phyloP scores from a whole-genome alignment of 768 basidiomycete genomes.

The Xerocomus spinulosus region DNA sequence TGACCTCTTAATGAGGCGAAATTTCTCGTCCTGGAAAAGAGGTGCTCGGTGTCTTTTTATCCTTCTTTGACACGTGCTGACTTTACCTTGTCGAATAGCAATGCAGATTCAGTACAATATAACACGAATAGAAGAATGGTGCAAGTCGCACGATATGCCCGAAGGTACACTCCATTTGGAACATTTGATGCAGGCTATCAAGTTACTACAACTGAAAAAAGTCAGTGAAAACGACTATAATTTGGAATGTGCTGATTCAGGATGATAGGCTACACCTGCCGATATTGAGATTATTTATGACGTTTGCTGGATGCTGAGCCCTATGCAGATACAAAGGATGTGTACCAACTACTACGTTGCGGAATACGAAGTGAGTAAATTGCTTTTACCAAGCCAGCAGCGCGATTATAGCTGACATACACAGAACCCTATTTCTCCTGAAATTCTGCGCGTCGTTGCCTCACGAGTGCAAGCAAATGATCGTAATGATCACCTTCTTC shows the following conservation, averaged over 20 bases:
- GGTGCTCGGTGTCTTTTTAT: constrained; percentile 47
- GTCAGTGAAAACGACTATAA: constrained; percentile 34
- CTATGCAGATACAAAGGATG: constrained; percentile 99
- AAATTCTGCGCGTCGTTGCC: constrained; percentile 95
- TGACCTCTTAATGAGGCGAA: constrained; percentile 95
- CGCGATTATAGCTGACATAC: not conserved
- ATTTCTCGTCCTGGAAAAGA: constrained; percentile 99
- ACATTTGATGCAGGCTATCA: constrained; percentile 99
- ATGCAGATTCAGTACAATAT: constrained; percentile 99
- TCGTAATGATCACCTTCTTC: constrained; percentile 92
- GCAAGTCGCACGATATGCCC: constrained; percentile 99
- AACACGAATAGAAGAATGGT: constrained; percentile 97
- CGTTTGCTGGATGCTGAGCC: constrained; percentile 99
- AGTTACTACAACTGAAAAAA: constrained; percentile 96
- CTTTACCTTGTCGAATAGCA: constrained; percentile 44
- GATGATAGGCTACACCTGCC: constrained; percentile 72
- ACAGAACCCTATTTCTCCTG: constrained; percentile 93
- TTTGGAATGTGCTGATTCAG: constrained; percentile 3
- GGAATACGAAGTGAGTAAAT: constrained; percentile 82
- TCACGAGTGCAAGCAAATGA: constrained; percentile 95
- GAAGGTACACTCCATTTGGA: constrained; percentile 96
- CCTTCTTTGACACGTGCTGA: not conserved
- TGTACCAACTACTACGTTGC: constrained; percentile 99
- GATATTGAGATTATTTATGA: constrained; percentile 99
- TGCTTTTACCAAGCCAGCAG: not conserved